Percentiles rank a stretch among this genome's conserved stretches.
These are phyloP conservation scores for Ogataea pilisensis DNA, from an alignment of 805 yeast genomes.

Conservation along the genomic window DNA sequence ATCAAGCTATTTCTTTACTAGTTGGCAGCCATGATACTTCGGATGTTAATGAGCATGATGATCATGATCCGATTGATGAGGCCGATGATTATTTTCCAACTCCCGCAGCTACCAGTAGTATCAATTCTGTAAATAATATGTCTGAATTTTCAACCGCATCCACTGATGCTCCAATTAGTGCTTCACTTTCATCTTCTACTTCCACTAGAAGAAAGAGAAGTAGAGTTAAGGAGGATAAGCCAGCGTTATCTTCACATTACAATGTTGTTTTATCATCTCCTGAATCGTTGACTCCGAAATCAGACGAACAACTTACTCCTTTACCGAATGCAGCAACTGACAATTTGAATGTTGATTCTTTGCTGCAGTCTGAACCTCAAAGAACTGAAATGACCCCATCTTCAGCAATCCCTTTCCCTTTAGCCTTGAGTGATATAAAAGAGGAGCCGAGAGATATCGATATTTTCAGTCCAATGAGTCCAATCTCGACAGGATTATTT, in stretches of 20 bases:
- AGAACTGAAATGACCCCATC: background rate
- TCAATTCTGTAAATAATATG: background rate
- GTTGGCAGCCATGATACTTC: constrained; percentile 37
- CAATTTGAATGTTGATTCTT: constrained; percentile 8
- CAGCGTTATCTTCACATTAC: constrained; percentile 12
- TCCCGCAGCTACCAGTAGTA: background rate
- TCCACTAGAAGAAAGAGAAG: constrained; percentile 2
- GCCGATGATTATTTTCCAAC: too few species aligned
- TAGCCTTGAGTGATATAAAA: constrained; percentile 15
- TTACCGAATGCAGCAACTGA: constrained; percentile 10
- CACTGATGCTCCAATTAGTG: too few species aligned
- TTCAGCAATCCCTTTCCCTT: background rate
- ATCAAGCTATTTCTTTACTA: constrained; percentile 42
- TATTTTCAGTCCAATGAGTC: constrained; percentile 13
- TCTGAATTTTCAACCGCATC: too few species aligned
- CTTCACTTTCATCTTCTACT: too few species aligned
- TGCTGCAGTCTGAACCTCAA: background rate
- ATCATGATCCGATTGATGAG: background rate
- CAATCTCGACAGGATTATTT: constrained; percentile 3
- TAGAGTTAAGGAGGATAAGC: constrained; percentile 4
- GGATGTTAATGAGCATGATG: constrained; percentile 34
- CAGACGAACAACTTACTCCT: constrained; percentile 21
- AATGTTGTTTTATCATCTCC: constrained; percentile 22
- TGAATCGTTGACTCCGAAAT: constrained; percentile 22
- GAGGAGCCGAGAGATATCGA: constrained; percentile 18